A percentile compares a stretch with the other conserved stretches of the same genome.
Conservation (phyloP, 2,329 filamentous ascomycete genomes). For the Orbilia brochopaga region DNA sequence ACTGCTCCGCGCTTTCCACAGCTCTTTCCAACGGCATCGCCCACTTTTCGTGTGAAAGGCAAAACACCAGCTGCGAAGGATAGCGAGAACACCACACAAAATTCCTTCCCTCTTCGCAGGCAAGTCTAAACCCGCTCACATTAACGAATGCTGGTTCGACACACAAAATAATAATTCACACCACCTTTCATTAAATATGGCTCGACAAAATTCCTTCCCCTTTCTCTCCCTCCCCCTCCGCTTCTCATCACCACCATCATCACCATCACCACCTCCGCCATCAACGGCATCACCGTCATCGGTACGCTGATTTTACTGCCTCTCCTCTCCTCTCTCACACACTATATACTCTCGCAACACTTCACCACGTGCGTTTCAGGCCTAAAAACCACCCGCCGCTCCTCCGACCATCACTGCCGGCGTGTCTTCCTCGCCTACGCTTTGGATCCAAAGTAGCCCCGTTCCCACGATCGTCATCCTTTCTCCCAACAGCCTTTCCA, state of each 20-base stretch:
- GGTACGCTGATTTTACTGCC: slow-evolving; percentile 3
- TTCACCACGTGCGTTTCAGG: slow-evolving; percentile 40
- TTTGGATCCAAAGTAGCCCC: background rate
- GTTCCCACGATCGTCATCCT: background rate
- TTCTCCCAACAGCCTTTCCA: background rate
- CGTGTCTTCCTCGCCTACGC: slow-evolving; percentile 3
- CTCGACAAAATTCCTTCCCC: slow-evolving; percentile 39
- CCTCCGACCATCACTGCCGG: slow-evolving; percentile 16
- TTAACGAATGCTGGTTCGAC: slow-evolving; percentile 5
- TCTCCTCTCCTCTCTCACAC: background rate
- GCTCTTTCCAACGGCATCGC: slow-evolving; percentile 26
- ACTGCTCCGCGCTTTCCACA: slow-evolving; percentile 3
- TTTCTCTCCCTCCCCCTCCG: slow-evolving; percentile 25
- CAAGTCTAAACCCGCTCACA: slow-evolving; percentile 50
- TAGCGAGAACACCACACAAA: slow-evolving; percentile 37
- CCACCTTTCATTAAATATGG: slow-evolving; percentile 33
- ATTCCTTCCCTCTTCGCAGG: slow-evolving; percentile 41
- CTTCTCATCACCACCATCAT: slow-evolving; percentile 20
- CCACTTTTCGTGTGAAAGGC: slow-evolving; percentile 22
- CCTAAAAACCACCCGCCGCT: slow-evolving; percentile 8
- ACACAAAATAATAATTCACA: slow-evolving; percentile 23
- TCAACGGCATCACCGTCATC: slow-evolving; percentile 17
- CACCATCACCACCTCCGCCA: slow-evolving; percentile 23
- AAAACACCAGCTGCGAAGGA: slow-evolving; percentile 25
- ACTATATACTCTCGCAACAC: slow-evolving; percentile 23